phyloP scores from a whole-genome alignment of 805 yeast species.

The Kluyveromyces lactis region DNA sequence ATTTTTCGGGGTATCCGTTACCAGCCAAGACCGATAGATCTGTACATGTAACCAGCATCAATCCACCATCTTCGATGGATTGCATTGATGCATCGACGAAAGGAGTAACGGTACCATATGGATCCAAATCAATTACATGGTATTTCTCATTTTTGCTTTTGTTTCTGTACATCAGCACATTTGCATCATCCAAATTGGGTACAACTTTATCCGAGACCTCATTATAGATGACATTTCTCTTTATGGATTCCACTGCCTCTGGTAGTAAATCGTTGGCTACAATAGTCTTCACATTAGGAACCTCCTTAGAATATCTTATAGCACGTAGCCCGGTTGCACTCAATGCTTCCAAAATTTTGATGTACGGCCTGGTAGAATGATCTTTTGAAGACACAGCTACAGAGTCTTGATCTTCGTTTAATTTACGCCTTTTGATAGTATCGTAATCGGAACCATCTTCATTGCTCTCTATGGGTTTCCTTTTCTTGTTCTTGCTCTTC shows the following conservation, averaged over 20 bases:
- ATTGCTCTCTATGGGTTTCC: conserved; percentile 8
- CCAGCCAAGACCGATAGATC: conserved; percentile 96
- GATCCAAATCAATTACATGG: conserved; percentile 90
- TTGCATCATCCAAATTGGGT: conserved; percentile 86
- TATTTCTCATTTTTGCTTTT: conserved; percentile 39
- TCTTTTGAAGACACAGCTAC: neutral
- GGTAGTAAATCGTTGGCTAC: conserved; percentile 86
- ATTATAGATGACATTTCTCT: conserved; percentile 63
- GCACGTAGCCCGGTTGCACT: conserved; percentile 96
- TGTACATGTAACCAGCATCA: conserved; percentile 87
- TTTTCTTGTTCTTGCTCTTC: conserved; percentile 19
- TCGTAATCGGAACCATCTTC: conserved; percentile 7
- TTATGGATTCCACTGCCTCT: conserved; percentile 78
- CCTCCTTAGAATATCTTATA: conserved; percentile 85
- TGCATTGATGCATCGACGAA: conserved; percentile 89
- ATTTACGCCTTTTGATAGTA: conserved; percentile 22
- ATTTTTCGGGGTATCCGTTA: conserved; percentile 91
- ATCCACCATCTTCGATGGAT: conserved; percentile 73
- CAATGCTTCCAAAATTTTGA: conserved; percentile 77
- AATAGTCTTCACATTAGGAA: conserved; percentile 63
- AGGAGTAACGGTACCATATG: conserved; percentile 96
- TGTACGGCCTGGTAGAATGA: conserved; percentile 34
- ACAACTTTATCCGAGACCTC: conserved; percentile 46
- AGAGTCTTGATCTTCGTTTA: conserved; percentile 10
- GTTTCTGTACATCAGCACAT: conserved; percentile 57